Evolutionary conservation across 139 green algal genomes (phyloP).

Genomic region (Closterium sp.): DNA sequence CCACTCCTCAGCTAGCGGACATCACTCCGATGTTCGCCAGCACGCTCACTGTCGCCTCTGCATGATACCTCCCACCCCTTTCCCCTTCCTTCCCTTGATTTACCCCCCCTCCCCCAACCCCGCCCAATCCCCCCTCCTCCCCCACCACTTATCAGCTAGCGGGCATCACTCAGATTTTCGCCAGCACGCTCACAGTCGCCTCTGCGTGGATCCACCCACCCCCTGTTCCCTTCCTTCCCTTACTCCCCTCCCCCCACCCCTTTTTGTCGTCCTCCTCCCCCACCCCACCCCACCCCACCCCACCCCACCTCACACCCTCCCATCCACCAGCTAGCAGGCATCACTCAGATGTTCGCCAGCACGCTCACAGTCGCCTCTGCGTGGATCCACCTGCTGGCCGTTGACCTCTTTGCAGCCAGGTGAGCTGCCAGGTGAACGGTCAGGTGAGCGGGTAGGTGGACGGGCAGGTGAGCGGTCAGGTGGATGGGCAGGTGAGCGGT

Average conservation of each 20-base stretch:
- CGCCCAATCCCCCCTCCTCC: too few species aligned
- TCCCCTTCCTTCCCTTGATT: slow-evolving; percentile 67
- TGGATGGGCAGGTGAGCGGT: neutral
- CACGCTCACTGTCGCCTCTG: slow-evolving; percentile 39
- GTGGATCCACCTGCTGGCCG: slow-evolving; percentile 78
- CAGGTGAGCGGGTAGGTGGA: neutral
- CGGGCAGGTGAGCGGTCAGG: neutral
- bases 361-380: slow-evolving; percentile 47
- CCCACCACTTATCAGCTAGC: slow-evolving; percentile 26
- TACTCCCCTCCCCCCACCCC: neutral
- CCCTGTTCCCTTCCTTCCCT: slow-evolving; percentile 72
- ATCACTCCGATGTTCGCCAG: slow-evolving; percentile 49
- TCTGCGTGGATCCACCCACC: slow-evolving; percentile 78
- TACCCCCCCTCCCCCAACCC: neutral
- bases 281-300: too few species aligned
- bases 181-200: slow-evolving; percentile 37
- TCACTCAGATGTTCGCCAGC: slow-evolving; percentile 50
- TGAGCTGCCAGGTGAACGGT: neutral
- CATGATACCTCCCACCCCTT: slow-evolving; percentile 78
- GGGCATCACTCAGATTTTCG: slow-evolving; percentile 48
- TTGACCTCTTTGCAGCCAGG: slow-evolving; percentile 80
- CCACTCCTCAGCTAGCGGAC: slow-evolving; percentile 25
- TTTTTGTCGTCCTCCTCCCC: slow-evolving; percentile 32
- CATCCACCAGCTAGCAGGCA: slow-evolving; percentile 34
- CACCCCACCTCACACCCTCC: neutral